Evolutionary conservation across 192 early-diverging fungal species (phyloP).

Genomic region (Haplosporangium gracile): DNA sequence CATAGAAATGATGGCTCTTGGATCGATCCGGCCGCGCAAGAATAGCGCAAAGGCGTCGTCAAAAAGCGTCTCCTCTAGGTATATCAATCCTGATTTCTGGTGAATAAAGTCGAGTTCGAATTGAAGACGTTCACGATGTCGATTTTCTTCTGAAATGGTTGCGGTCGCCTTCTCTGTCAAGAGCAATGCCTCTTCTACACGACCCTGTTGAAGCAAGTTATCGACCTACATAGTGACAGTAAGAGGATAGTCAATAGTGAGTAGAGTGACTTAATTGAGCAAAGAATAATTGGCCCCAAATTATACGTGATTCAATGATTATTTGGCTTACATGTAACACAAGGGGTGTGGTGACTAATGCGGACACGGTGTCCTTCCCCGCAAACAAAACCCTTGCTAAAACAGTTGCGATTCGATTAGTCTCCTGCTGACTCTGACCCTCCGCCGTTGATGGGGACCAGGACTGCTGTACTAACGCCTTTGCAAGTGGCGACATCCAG

Average conservation of each 20-base stretch:
- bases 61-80: constrained; percentile 74
- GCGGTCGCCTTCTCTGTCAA: constrained; percentile 65
- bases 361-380: constrained; percentile 69
- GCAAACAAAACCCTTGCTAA: constrained; percentile 69
- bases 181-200: constrained; percentile 72
- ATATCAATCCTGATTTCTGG: constrained; percentile 74
- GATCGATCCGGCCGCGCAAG: constrained; percentile 75
- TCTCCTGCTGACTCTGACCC: constrained; percentile 10
- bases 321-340: constrained; percentile 64
- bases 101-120: constrained; percentile 70
- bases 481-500: constrained; percentile 59
- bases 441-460: background rate
- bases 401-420: constrained; percentile 31
- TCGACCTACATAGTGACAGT: constrained; percentile 59
- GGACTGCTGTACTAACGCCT: constrained; percentile 32
- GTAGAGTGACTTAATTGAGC: background rate
- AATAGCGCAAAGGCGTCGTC: constrained; percentile 75
- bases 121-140: constrained; percentile 62
- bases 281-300: background rate
- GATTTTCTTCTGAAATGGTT: constrained; percentile 61
- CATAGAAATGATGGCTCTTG: constrained; percentile 64
- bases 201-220: constrained; percentile 66
- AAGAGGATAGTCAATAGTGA: background rate
- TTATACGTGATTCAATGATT: background rate
- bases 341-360: constrained; percentile 70